Conservation (phyloP, 129 eudicot genomes). For the Escallonia herrerae region DNA sequence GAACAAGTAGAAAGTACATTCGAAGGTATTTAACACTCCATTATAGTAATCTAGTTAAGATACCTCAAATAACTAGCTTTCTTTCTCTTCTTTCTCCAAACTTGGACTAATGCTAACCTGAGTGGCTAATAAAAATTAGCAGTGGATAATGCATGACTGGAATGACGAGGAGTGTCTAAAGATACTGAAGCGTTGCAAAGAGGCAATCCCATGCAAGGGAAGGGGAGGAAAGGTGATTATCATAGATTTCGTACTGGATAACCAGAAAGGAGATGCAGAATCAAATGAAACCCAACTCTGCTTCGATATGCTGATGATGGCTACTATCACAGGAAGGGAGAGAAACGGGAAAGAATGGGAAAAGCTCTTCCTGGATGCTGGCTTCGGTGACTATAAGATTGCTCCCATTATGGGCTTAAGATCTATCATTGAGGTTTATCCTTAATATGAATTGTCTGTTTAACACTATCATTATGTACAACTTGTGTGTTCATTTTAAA, state of each 20-base stretch:
- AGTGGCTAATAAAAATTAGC: not conserved
- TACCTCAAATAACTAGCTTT: too few species aligned
- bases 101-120: not conserved
- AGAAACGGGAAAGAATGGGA: conserved; percentile 33
- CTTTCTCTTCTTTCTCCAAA: too few species aligned
- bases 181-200: conserved; percentile 31
- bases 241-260: conserved; percentile 34
- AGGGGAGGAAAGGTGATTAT: conserved; percentile 35
- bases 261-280: conserved; percentile 1
- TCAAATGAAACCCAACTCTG: conserved; percentile 19
- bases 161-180: conserved; percentile 32
- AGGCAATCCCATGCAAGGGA: conserved; percentile 24
- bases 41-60: too few species aligned
- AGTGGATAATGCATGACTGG: conserved; percentile 56
- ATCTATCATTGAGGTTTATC: conserved; percentile 30
- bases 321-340: conserved; percentile 14
- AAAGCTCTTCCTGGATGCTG: conserved; percentile 26
- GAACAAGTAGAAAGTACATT: too few species aligned
- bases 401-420: conserved; percentile 15
- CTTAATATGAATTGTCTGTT: not conserved
- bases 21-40: too few species aligned
- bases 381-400: conserved; percentile 26
- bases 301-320: conserved; percentile 31
- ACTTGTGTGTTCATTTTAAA: too few species aligned
- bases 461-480: not conserved